A percentile compares a stretch with the other conserved stretches of the same genome.
phyloP scores from a whole-genome alignment of 2,329 filamentous ascomycete species.

The Pezicula radicicola region DNA sequence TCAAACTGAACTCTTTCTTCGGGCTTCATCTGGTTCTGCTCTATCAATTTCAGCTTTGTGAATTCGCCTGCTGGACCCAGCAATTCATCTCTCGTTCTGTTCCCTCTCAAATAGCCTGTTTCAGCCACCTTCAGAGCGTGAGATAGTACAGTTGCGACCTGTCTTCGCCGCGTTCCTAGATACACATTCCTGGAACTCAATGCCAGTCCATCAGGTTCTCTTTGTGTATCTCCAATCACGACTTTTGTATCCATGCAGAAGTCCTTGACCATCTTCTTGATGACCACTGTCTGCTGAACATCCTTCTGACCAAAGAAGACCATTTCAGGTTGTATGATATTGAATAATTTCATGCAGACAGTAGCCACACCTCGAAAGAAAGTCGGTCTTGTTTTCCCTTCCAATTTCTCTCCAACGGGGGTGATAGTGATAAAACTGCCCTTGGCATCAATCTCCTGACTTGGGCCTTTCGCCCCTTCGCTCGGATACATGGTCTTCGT shows the following conservation, averaged over 20 bases:
- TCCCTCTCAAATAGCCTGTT: constrained; percentile 53
- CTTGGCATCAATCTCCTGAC: constrained; percentile 68
- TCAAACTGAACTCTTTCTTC: constrained; percentile 68
- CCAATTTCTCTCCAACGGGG: constrained; percentile 75
- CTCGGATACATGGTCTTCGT: constrained; percentile 86
- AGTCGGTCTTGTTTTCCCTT: constrained; percentile 82
- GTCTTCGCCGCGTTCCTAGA: constrained; percentile 71
- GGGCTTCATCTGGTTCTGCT: constrained; percentile 60
- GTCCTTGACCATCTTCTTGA: constrained; percentile 82
- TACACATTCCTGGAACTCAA: constrained; percentile 94
- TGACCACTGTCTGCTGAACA: constrained; percentile 90
- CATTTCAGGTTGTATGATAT: constrained; percentile 72
- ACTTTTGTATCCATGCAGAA: constrained; percentile 78
- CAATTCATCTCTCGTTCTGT: constrained; percentile 60
- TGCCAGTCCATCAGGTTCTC: constrained; percentile 80
- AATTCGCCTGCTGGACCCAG: constrained; percentile 67
- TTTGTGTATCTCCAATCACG: constrained; percentile 68
- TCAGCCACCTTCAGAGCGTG: constrained; percentile 70
- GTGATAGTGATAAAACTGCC: constrained; percentile 93
- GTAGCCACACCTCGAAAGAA: constrained; percentile 97
- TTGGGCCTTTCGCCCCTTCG: constrained; percentile 56
- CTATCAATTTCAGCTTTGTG: constrained; percentile 47
- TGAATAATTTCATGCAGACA: constrained; percentile 92
- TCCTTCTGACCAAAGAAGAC: constrained; percentile 98
- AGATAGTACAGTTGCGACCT: constrained; percentile 69